phyloP scores from a whole-genome alignment of 2,329 filamentous ascomycete genomes.

The Xylaria multiplex region DNA sequence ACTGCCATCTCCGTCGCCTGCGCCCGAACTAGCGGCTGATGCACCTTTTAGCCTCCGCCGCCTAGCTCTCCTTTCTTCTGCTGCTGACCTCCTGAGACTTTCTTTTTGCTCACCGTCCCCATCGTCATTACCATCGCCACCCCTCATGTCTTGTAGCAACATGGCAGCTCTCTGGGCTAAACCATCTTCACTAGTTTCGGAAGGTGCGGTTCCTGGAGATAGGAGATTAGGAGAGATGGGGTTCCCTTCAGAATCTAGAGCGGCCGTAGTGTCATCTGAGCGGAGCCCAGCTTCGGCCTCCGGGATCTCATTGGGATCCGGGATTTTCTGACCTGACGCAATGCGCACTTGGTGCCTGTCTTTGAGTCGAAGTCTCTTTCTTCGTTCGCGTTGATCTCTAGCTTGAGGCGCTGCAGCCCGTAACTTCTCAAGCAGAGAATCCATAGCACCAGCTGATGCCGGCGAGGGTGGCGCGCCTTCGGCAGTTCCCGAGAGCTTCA shows the following conservation, averaged over 20 bases:
- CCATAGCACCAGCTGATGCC: slow-evolving; percentile 88
- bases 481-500: slow-evolving; percentile 64
- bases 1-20: slow-evolving; percentile 40
- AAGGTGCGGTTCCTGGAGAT: slow-evolving; percentile 52
- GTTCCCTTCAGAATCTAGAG: slow-evolving; percentile 60
- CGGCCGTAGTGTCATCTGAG: slow-evolving; percentile 49
- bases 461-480: slow-evolving; percentile 69
- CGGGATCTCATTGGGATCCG: slow-evolving; percentile 72
- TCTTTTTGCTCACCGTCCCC: slow-evolving; percentile 66
- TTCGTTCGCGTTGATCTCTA: slow-evolving; percentile 86
- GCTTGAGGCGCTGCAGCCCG: slow-evolving; percentile 91
- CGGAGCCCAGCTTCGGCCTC: slow-evolving; percentile 60
- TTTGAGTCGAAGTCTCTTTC: slow-evolving; percentile 87
- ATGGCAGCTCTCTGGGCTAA: slow-evolving; percentile 86
- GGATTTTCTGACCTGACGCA: slow-evolving; percentile 88
- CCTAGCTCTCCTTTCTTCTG: slow-evolving; percentile 49
- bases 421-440: slow-evolving; percentile 92
- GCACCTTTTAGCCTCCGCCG: slow-evolving; percentile 48
- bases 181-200: slow-evolving; percentile 67
- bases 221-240: slow-evolving; percentile 62
- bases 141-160: slow-evolving; percentile 83
- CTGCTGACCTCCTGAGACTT: slow-evolving; percentile 67
- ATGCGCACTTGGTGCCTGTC: slow-evolving; percentile 90
- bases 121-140: slow-evolving; percentile 68
- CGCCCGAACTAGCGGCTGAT: slow-evolving; percentile 38